Percentiles rank a stretch among this genome's conserved stretches.
phyloP scores from a whole-genome alignment of 805 yeast species.

The Candida sonorensis region DNA sequence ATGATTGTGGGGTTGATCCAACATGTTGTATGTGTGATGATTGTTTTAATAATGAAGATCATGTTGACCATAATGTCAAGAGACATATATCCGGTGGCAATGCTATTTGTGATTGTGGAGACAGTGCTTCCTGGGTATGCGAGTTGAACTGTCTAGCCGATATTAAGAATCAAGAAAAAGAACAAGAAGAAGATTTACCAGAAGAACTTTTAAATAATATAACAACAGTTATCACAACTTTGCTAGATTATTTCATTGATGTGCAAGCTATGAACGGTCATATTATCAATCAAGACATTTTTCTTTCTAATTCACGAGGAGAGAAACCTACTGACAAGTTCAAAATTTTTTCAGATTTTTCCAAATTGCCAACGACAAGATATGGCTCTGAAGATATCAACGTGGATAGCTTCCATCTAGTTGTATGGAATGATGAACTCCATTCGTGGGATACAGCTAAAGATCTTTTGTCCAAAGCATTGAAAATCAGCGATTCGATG shows the following conservation, averaged over 20 bases:
- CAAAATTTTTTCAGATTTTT: constrained; percentile 21
- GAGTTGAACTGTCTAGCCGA: constrained; percentile 42
- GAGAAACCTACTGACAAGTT: constrained; percentile 4
- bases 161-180: constrained; percentile 5
- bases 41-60: constrained; percentile 69
- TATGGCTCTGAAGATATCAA: constrained; percentile 33
- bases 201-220: constrained; percentile 15
- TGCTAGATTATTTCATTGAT: constrained; percentile 36
- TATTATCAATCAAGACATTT: too few species aligned
- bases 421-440: constrained; percentile 76
- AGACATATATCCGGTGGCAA: constrained; percentile 42
- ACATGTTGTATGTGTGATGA: constrained; percentile 71
- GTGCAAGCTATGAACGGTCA: constrained; percentile 29
- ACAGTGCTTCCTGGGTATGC: constrained; percentile 52
- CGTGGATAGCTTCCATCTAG: constrained; percentile 35
- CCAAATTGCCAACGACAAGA: constrained; percentile 26
- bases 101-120: constrained; percentile 75
- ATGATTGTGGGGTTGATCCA: constrained; percentile 70
- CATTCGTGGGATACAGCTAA: constrained; percentile 43
- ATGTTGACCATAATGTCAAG: constrained; percentile 56
- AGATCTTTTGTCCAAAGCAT: constrained; percentile 12
- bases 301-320: too few species aligned
- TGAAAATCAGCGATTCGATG: background rate
- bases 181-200: constrained; percentile 12
- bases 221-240: constrained; percentile 22